Evolutionary conservation across 176 grass and related monocot genomes (phyloP), one percentile per base, ranked within the genome.

Genomic region (Saccharum spontaneum): DNA sequence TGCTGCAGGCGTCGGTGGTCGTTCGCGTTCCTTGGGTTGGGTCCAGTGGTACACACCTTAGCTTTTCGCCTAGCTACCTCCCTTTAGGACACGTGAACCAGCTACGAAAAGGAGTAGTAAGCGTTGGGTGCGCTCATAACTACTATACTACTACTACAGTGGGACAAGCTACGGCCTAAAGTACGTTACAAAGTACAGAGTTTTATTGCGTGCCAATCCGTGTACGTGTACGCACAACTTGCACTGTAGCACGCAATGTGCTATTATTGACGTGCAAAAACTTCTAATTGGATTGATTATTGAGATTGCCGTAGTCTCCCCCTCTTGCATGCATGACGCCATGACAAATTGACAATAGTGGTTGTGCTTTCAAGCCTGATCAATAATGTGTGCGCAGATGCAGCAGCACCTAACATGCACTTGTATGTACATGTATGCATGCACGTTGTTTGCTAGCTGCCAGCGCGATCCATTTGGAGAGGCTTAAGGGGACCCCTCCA

Each of bases 341-440:
- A 22, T 14, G 71, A 39, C 36, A 54, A 38, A 38, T 38, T 38
- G 37, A 26, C 8, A 64, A 5, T 63, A 49, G 71, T 16, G 24
- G 71, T 49, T 26, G 41, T 49, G 71, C 43, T 31, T 74, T 74
- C 14, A 74, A 64, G 43, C 43, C 44, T 30, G 71, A 74, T 74
- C 71, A 74, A 74, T 74, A 74, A 74, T 74, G 71, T 18, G 71
- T 7, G 24, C 12, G 24, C 71, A 48, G 48, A 73, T 30, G 71
- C 71, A 13, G 71, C 71, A 16, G 44, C 71, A 74, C 71, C 71
- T 74, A 49, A 74, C 71, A 49, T 74, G 71, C 71, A 48, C 45
- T 28, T 73, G 41, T 46, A 16, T 48, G 37, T 38, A 38, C 49
- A 52, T 18, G 17, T 26, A 44, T 30, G 41, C 46, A 45, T 18